These are phyloP conservation scores for Lentinula raphanica DNA, from an alignment of 768 basidiomycete genomes.

Conservation along the genomic window DNA sequence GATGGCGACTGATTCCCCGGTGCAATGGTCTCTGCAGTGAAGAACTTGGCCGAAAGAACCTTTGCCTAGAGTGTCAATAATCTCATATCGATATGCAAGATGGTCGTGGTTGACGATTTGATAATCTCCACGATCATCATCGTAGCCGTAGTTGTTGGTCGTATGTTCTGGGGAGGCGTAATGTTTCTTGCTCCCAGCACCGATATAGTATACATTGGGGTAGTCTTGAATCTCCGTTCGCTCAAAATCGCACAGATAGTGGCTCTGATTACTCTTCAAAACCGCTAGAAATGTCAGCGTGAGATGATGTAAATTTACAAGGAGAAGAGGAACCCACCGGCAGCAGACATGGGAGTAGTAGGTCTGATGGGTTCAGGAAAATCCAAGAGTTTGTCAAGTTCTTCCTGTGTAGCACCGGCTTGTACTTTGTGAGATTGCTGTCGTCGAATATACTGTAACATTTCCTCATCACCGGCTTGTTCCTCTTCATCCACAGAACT, in stretches of 20 bases:
- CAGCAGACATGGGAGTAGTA: constrained; percentile 55
- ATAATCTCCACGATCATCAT: constrained; percentile 98
- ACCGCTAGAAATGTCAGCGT: constrained; percentile 38
- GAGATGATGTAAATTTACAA: neutral
- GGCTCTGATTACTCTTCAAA: constrained; percentile 59
- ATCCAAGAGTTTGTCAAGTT: constrained; percentile 80
- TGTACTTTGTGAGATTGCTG: constrained; percentile 87
- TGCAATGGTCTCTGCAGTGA: constrained; percentile 91
- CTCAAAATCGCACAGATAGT: constrained; percentile 82
- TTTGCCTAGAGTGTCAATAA: constrained; percentile 89
- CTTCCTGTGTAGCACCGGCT: constrained; percentile 76
- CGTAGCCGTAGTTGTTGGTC: constrained; percentile 89
- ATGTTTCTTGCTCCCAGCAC: constrained; percentile 80
- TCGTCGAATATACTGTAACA: constrained; percentile 88
- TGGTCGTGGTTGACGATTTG: constrained; percentile 87
- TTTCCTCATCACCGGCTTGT: constrained; percentile 89
- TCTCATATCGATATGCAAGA: constrained; percentile 94
- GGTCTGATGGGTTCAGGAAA: constrained; percentile 91
- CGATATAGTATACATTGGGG: constrained; percentile 76
- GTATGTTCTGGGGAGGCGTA: constrained; percentile 65
- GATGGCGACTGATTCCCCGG: constrained; percentile 94
- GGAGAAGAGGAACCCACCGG: constrained; percentile 45
- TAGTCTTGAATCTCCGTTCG: constrained; percentile 88
- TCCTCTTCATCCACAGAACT: constrained; percentile 82
- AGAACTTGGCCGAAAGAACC: constrained; percentile 98